Percentiles rank a stretch among this genome's conserved stretches.
Evolutionary conservation across 106 monocot species (phyloP).

Genomic region (Dendrobium officinale): DNA sequence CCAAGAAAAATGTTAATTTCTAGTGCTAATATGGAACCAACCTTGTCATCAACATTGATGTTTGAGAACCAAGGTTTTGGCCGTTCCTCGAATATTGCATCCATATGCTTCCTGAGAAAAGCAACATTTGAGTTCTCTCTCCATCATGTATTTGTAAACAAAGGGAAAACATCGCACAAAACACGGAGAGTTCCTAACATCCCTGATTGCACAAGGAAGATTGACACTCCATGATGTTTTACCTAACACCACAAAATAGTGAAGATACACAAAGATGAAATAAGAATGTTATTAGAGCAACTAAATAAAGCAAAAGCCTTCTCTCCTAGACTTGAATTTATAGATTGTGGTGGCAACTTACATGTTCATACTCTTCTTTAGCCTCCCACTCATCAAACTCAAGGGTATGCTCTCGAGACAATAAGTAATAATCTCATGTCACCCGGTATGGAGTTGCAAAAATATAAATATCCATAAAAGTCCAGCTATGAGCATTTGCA

Average conservation of each 20-base stretch:
- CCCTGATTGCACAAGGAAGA: slow-evolving; percentile 83
- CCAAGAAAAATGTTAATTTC: background rate
- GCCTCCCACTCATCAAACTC: slow-evolving; percentile 80
- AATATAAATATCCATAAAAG: slow-evolving; percentile 90
- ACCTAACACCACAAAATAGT: slow-evolving; percentile 37
- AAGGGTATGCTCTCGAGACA: slow-evolving; percentile 75
- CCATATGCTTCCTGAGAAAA: slow-evolving; percentile 92
- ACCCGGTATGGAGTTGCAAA: slow-evolving; percentile 94
- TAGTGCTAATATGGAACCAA: slow-evolving; percentile 12
- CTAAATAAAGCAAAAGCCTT: background rate
- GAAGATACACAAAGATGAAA: background rate
- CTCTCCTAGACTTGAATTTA: background rate
- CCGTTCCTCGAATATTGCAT: slow-evolving; percentile 59
- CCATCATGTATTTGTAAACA: slow-evolving; percentile 78
- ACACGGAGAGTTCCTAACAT: slow-evolving; percentile 83
- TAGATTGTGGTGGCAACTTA: slow-evolving; percentile 25
- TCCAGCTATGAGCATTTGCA: slow-evolving; percentile 83
- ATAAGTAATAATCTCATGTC: slow-evolving; percentile 92
- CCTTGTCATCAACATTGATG: slow-evolving; percentile 73
- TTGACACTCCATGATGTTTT: slow-evolving; percentile 56
- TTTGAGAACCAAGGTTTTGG: slow-evolving; percentile 85
- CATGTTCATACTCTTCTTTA: slow-evolving; percentile 79
- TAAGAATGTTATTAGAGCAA: background rate
- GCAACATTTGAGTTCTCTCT: slow-evolving; percentile 80
- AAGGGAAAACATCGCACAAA: slow-evolving; percentile 87